A percentile compares a stretch with the other conserved stretches of the same genome.
phyloP scores from a whole-genome alignment of 208 protist genomes.

The Lotmaria passim region DNA sequence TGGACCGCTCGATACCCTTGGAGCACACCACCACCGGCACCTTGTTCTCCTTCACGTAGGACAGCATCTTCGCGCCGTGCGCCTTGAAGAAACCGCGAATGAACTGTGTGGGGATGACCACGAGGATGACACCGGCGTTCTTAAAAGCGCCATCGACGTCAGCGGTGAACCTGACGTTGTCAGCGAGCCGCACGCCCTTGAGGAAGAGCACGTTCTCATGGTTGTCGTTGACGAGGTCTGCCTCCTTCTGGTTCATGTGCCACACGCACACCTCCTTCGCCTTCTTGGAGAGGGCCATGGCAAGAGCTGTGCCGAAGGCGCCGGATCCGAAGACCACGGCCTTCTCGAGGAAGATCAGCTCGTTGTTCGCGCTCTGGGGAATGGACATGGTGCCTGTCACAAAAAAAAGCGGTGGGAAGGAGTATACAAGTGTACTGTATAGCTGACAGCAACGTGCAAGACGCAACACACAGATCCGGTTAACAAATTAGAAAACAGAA shows the following conservation, averaged over 20 bases:
- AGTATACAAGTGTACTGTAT: background rate
- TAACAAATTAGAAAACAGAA: no score
- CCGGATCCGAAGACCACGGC: constrained; percentile 9
- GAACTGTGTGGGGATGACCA: constrained; percentile 88
- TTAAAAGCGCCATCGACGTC: constrained; percentile 51
- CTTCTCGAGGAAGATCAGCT: background rate
- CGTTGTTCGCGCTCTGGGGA: background rate
- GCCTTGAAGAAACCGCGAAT: constrained; percentile 71
- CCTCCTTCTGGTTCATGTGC: constrained; percentile 69
- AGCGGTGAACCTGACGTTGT: constrained; percentile 65
- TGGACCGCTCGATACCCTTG: constrained; percentile 86
- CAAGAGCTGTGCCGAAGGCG: constrained; percentile 19
- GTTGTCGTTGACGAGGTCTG: constrained; percentile 59
- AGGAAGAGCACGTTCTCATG: constrained; percentile 80
- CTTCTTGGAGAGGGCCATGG: constrained; percentile 66
- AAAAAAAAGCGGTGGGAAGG: background rate
- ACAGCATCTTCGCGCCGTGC: constrained; percentile 37
- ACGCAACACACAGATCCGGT: no score
- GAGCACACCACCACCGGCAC: constrained; percentile 71
- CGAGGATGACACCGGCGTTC: constrained; percentile 68
- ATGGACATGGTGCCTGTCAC: background rate
- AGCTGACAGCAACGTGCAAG: no score
- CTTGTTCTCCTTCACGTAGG: constrained; percentile 37
- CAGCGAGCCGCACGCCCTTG: constrained; percentile 58
- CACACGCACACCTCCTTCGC: constrained; percentile 70